phyloP scores from a whole-genome alignment of 495 filamentous ascomycete genomes.

The Penicillium bovifimosum region DNA sequence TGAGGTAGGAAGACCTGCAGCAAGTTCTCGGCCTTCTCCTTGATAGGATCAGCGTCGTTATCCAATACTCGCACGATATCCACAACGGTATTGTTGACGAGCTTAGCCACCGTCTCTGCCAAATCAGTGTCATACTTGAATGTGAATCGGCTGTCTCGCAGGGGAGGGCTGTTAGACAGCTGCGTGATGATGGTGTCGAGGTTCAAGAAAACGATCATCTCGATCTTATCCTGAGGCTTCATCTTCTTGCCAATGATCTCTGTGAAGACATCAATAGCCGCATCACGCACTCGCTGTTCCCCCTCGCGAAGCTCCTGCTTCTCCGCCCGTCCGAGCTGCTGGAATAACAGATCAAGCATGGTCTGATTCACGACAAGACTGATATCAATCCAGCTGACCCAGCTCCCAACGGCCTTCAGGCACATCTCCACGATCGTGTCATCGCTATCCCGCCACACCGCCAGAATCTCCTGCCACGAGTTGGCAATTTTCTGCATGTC shows the following conservation, averaged over 20 bases:
- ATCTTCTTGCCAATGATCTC: constrained; percentile 98
- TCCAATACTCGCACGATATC: constrained; percentile 81
- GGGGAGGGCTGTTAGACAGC: constrained; percentile 70
- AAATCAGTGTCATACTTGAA: constrained; percentile 88
- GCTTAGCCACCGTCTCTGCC: constrained; percentile 86
- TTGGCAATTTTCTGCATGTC: constrained; percentile 80
- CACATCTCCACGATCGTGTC: constrained; percentile 76
- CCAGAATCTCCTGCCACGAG: constrained; percentile 88
- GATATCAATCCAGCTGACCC: constrained; percentile 98
- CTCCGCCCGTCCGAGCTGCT: constrained; percentile 60
- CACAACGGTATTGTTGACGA: constrained; percentile 83
- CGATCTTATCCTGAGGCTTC: constrained; percentile 84
- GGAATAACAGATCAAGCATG: constrained; percentile 76
- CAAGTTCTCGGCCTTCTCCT: constrained; percentile 62
- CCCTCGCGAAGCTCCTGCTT: constrained; percentile 43
- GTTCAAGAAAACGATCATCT: constrained; percentile 87
- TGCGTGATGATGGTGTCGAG: constrained; percentile 74
- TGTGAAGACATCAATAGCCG: constrained; percentile 86
- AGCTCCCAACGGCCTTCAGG: constrained; percentile 81
- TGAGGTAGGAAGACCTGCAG: constrained; percentile 77
- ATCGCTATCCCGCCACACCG: constrained; percentile 69
- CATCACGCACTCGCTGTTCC: constrained; percentile 73
- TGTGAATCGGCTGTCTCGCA: constrained; percentile 71
- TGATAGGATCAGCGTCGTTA: constrained; percentile 48
- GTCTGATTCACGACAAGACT: constrained; percentile 82